Conservation (phyloP, 345 rosid genomes). For the Ceriops zippeliana region DNA sequence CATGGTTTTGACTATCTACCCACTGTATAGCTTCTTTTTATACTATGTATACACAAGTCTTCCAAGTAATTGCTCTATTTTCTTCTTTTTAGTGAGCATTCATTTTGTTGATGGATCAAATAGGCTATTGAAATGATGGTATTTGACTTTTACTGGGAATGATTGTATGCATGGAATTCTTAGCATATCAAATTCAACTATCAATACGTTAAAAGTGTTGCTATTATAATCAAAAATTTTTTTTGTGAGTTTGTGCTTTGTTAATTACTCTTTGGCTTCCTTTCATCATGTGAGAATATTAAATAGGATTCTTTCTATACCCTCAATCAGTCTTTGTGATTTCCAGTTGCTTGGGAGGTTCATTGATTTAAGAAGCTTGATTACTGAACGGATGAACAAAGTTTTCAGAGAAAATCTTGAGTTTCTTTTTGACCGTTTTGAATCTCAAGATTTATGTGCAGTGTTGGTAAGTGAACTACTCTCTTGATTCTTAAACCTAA, state of each 20-base stretch:
- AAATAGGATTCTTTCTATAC: neutral
- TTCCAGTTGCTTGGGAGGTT: slow-evolving; percentile 91
- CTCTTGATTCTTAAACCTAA: neutral
- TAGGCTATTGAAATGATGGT: neutral
- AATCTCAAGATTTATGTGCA: slow-evolving; percentile 94
- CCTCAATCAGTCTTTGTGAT: slow-evolving; percentile 12
- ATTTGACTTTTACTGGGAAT: neutral
- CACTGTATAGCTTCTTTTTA: neutral
- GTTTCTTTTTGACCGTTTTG: slow-evolving; percentile 92
- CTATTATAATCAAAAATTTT: neutral
- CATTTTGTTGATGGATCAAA: too few relatives aligned
- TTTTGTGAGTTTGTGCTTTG: neutral
- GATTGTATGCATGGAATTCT: neutral
- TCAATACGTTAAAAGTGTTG: neutral
- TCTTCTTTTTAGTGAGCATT: too few relatives aligned
- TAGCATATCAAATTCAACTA: neutral
- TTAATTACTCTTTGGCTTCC: neutral
- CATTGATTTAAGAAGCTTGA: slow-evolving; percentile 80
- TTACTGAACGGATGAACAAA: slow-evolving; percentile 87
- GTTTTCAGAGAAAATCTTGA: slow-evolving; percentile 92
- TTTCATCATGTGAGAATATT: neutral
- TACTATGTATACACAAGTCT: too few relatives aligned
- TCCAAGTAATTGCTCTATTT: too few relatives aligned
- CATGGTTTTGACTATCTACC: neutral
- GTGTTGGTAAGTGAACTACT: slow-evolving; percentile 55